Conservation (phyloP, 2,329 filamentous ascomycete genomes). For the Fusarium sp. region DNA sequence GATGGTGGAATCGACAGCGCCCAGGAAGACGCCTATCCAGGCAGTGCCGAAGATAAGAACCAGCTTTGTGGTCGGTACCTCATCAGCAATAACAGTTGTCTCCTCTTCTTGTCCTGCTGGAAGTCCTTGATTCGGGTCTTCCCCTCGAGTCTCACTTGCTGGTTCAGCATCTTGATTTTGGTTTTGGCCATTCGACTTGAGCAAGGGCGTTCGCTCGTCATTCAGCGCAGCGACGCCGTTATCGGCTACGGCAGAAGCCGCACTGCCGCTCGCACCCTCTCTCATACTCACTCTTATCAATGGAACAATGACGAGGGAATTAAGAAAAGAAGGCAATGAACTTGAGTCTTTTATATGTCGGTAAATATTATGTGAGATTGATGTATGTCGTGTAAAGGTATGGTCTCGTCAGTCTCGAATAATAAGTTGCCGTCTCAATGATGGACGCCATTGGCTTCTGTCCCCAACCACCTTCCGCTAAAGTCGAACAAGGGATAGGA, state of each 20-base stretch:
- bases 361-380: constrained; percentile 11
- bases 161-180: constrained; percentile 16
- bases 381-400: not conserved
- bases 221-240: constrained; percentile 18
- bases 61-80: constrained; percentile 61
- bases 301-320: not conserved
- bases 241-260: constrained; percentile 31
- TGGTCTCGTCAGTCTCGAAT: not conserved
- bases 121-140: constrained; percentile 9
- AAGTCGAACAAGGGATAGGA: constrained; percentile 1
- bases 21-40: constrained; percentile 72
- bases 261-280: constrained; percentile 25
- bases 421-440: not conserved
- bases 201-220: constrained; percentile 46
- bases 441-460: constrained; percentile 18
- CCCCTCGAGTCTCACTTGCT: constrained; percentile 14
- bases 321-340: not conserved
- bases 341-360: not conserved
- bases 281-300: constrained; percentile 25
- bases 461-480: constrained; percentile 10
- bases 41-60: constrained; percentile 65
- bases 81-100: constrained; percentile 59
- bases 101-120: constrained; percentile 54
- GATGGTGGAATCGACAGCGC: constrained; percentile 79
- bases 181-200: constrained; percentile 34